Conservation (phyloP, 768 basidiomycete genomes). For the Termitomyces sp. region DNA sequence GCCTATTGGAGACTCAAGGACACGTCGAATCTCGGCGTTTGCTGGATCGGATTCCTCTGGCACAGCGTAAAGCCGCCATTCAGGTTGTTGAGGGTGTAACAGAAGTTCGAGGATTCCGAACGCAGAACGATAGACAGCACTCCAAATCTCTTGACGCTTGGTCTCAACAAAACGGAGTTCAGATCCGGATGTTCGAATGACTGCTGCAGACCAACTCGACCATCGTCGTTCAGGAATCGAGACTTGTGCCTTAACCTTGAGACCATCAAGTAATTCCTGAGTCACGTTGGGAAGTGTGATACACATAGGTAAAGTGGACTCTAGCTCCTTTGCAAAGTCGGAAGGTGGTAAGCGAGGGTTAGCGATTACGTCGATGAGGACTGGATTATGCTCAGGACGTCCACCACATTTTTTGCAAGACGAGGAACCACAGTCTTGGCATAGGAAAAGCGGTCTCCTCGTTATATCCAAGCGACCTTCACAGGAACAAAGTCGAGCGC, state of each 20-base stretch:
- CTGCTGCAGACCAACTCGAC: slow-evolving; percentile 65
- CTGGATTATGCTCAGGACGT: slow-evolving; percentile 81
- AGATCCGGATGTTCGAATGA: slow-evolving; percentile 47
- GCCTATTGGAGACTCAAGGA: slow-evolving; percentile 73
- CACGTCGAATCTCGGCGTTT: slow-evolving; percentile 71
- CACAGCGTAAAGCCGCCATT: slow-evolving; percentile 82
- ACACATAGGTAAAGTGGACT: slow-evolving; percentile 84
- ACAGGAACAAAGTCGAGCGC: slow-evolving; percentile 81
- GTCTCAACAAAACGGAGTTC: slow-evolving; percentile 81
- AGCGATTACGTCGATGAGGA: slow-evolving; percentile 42
- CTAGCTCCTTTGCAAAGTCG: slow-evolving; percentile 71
- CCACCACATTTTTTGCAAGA: slow-evolving; percentile 87
- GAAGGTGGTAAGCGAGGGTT: slow-evolving; percentile 65
- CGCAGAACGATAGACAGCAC: slow-evolving; percentile 69
- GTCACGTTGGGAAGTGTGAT: slow-evolving; percentile 52
- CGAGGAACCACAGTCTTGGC: slow-evolving; percentile 70
- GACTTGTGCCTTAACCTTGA: slow-evolving; percentile 35
- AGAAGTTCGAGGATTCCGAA: slow-evolving; percentile 68
- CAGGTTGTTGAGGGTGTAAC: slow-evolving; percentile 69
- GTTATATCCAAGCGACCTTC: slow-evolving; percentile 84
- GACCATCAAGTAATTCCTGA: slow-evolving; percentile 42
- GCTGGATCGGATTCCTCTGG: slow-evolving; percentile 65
- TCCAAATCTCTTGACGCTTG: slow-evolving; percentile 88
- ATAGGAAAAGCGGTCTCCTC: slow-evolving; percentile 56
- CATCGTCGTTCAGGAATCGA: slow-evolving; percentile 54